Evolutionary conservation across 495 filamentous ascomycete genomes (phyloP).

Genomic region (Penicillium flavigenum): DNA sequence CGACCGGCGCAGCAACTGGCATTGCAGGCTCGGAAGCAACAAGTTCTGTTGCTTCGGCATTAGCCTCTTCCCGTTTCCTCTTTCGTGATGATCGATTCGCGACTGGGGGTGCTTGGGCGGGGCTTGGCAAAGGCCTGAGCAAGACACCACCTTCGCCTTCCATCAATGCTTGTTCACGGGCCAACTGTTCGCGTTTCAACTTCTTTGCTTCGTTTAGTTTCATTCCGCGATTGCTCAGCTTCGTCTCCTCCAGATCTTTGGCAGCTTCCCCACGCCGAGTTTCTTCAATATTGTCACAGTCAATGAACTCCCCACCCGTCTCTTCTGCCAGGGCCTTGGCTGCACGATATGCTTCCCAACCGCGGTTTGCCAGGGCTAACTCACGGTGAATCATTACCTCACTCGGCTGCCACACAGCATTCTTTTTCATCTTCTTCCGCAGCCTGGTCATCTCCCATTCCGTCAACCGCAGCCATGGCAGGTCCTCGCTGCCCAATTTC

Average conservation of each 20-base stretch:
- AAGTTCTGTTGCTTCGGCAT: constrained; percentile 2
- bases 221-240: constrained; percentile 81
- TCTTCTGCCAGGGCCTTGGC: constrained; percentile 68
- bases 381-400: constrained; percentile 96
- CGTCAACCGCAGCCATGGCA: constrained; percentile 89
- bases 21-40: neutral
- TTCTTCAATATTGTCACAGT: constrained; percentile 52
- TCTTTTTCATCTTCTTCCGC: constrained; percentile 98
- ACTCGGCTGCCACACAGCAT: constrained; percentile 90
- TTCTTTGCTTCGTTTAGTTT: constrained; percentile 92
- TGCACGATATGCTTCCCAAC: constrained; percentile 68
- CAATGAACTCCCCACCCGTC: constrained; percentile 62
- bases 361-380: constrained; percentile 72
- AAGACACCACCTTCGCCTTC: constrained; percentile 29
- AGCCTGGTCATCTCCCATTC: constrained; percentile 88
- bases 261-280: constrained; percentile 51
- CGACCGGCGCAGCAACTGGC: constrained; percentile 3
- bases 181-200: constrained; percentile 71
- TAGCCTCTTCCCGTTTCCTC: constrained; percentile 27
- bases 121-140: constrained; percentile 7
- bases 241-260: constrained; percentile 45
- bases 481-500: constrained; percentile 67
- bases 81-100: constrained; percentile 30
- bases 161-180: constrained; percentile 58
- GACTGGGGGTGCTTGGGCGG: constrained; percentile 19